A percentile compares a stretch with the other conserved stretches of the same genome.
Evolutionary conservation across 2,329 filamentous ascomycete species (phyloP).

Genomic region (Didymella keratinophila): DNA sequence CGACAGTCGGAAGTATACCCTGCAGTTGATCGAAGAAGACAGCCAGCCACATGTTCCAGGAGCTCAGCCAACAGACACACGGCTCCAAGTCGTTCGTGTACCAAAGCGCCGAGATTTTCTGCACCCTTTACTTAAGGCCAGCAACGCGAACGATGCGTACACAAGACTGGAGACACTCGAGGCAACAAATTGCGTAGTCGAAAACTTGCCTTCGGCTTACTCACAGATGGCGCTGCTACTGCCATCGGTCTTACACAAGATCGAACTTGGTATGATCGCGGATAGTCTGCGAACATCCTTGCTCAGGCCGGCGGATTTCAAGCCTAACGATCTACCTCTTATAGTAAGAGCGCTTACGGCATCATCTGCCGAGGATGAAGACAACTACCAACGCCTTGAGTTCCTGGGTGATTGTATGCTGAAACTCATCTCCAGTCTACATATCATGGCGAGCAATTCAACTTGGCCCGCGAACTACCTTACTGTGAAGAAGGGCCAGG

Average conservation of each 20-base stretch:
- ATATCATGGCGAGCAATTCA: conserved; percentile 67
- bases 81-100: conserved; percentile 48
- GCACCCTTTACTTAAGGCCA: conserved; percentile 48
- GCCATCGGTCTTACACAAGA: conserved; percentile 74
- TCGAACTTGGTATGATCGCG: conserved; percentile 72
- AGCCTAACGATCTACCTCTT: conserved; percentile 56
- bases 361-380: conserved; percentile 64
- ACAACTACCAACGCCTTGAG: conserved; percentile 84
- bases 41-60: not conserved
- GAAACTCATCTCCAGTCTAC: conserved; percentile 75
- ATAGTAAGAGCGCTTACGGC: conserved; percentile 75
- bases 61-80: not conserved
- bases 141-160: conserved; percentile 37
- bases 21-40: not conserved
- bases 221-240: conserved; percentile 67
- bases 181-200: conserved; percentile 56
- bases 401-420: conserved; percentile 86
- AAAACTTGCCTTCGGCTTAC: conserved; percentile 56
- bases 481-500: conserved; percentile 69
- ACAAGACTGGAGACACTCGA: conserved; percentile 60
- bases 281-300: conserved; percentile 65
- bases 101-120: conserved; percentile 68
- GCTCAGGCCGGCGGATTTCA: conserved; percentile 63
- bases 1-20: conserved; percentile 36
- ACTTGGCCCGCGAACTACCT: conserved; percentile 80